Conservation (phyloP, 2,329 filamentous ascomycete species). For the Fusarium compactum region DNA sequence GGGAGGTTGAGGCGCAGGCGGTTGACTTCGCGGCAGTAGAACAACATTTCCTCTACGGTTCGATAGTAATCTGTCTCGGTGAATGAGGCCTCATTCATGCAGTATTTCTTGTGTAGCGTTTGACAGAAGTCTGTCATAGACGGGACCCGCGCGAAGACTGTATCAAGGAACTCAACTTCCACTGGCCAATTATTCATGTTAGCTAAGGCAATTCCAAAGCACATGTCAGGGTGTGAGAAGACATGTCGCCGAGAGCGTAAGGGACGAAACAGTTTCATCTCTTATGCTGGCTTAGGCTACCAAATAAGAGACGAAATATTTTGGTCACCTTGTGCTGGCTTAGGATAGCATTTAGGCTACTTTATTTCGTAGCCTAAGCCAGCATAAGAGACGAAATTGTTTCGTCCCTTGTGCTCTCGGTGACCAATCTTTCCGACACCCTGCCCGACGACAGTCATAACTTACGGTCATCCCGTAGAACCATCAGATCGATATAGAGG, state of each 20-base stretch:
- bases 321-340: too few species aligned
- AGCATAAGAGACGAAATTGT: too few species aligned
- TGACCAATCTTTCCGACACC: too few species aligned
- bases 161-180: conserved; percentile 62
- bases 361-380: too few species aligned
- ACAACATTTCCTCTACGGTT: conserved; percentile 57
- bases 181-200: conserved; percentile 50
- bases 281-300: too few species aligned
- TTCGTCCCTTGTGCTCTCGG: too few species aligned
- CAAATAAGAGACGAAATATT: too few species aligned
- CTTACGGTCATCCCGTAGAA: conserved; percentile 64
- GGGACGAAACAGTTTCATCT: too few species aligned
- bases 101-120: conserved; percentile 59
- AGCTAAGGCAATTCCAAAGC: conserved; percentile 13
- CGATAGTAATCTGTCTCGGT: conserved; percentile 62
- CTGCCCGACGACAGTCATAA: background rate
- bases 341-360: too few species aligned
- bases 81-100: conserved; percentile 62
- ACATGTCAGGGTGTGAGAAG: too few species aligned
- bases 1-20: conserved; percentile 64
- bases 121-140: conserved; percentile 60
- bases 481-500: conserved; percentile 65
- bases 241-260: too few species aligned
- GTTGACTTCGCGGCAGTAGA: conserved; percentile 58
- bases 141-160: conserved; percentile 60